Evolutionary conservation across 2,329 filamentous ascomycete species (phyloP).

Genomic region (Fusarium zealandicum): DNA sequence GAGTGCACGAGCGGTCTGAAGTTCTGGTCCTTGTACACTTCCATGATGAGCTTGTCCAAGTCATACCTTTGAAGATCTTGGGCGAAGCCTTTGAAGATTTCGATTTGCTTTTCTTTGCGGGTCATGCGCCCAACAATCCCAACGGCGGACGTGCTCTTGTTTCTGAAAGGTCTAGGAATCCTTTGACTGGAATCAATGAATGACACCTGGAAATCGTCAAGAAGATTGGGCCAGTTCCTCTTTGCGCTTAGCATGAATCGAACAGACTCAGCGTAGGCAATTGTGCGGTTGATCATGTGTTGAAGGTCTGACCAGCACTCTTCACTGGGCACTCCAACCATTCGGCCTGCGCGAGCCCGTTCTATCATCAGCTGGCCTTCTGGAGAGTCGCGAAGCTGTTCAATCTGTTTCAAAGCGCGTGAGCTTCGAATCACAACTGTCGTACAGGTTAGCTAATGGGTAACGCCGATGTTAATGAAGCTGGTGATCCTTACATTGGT

Average conservation of each 20-base stretch:
- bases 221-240: constrained; percentile 39
- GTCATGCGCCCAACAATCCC: constrained; percentile 18
- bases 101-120: not conserved
- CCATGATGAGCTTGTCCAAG: constrained; percentile 25
- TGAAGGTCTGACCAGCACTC: constrained; percentile 35
- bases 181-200: constrained; percentile 31
- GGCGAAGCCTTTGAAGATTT: constrained; percentile 7
- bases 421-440: too few species aligned
- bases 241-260: constrained; percentile 26
- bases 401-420: not conserved
- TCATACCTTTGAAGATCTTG: constrained; percentile 21
- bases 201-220: constrained; percentile 39
- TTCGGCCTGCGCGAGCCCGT: constrained; percentile 8
- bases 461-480: too few species aligned
- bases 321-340: constrained; percentile 6
- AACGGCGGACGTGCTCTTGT: constrained; percentile 16
- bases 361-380: constrained; percentile 4
- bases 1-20: constrained; percentile 44
- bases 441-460: not conserved
- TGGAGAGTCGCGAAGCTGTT: not conserved
- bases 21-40: constrained; percentile 1
- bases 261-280: constrained; percentile 27
- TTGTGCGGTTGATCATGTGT: constrained; percentile 28
- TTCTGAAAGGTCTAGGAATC: not conserved
- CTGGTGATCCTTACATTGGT: constrained; percentile 1